Evolutionary conservation across 2,329 filamentous ascomycete genomes (phyloP), one percentile per base, ranked within the genome.

Genomic region (Bipolaris zeicola): DNA sequence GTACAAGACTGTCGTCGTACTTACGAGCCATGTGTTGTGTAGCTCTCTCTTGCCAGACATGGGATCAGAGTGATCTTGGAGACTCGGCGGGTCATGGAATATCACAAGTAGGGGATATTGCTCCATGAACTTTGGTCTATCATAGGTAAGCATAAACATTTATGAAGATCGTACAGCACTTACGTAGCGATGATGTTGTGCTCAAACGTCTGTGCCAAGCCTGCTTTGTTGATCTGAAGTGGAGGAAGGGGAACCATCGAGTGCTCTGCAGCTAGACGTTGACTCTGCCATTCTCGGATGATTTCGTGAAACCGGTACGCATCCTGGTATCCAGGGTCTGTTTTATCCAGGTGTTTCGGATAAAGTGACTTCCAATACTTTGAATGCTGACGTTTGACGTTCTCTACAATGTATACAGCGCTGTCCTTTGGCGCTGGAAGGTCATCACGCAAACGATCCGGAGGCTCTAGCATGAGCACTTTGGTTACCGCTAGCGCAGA

Each of bases 381-480:
- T 16, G 85, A 84, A 63, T 89, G 87, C 42, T 83, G 78, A 43
- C 79, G 78, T 57, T 84, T 81, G 6, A 89, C 87, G 24, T 81
- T 77, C 52, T 85, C 78, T 2, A 89, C 80, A 2, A 83, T 83
- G 31, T 81, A 77, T 2, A 87, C 78, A n/a, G 82, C 85, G 52
- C 63, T 69, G 38, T 77, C 72, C 7, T 78, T 74, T 0, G 83
- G 83, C 1, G 84, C 78, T 6, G 76, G 69, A 1, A 79, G 77
- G 6, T 78, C 74, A 37, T 72, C 67, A 46, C 75, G 74, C 13
- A 87, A 73, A 49, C 84, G 80, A 55, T 87, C 86, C 2, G 95
- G 95, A 10, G 94, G 91, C 69, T 99, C 93, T 20, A 95, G 92
- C 92, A 99, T 98, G 42, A 99, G 82, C 0, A 94, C 97, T 57